A percentile compares a stretch with the other conserved stretches of the same genome.
Evolutionary conservation across 805 yeast genomes (phyloP).

Genomic region (Candida pini): DNA sequence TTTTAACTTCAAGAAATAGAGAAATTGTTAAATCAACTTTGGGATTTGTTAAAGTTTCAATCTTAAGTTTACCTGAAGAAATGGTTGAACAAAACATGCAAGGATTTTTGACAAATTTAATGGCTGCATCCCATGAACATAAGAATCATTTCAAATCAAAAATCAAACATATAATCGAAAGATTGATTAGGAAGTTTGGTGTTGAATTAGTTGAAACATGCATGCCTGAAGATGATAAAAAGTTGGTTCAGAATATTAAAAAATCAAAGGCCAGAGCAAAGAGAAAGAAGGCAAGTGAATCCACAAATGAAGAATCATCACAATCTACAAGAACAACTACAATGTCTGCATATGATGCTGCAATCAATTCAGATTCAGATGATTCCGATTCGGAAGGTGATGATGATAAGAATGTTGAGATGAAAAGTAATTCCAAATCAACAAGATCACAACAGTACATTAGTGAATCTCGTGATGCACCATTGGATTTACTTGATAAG

Average conservation of each 20-base stretch:
- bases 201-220: conserved; percentile 70
- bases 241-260: conserved; percentile 76
- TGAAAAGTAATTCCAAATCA: conserved; percentile 13
- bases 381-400: conserved; percentile 54
- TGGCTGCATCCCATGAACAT: conserved; percentile 95
- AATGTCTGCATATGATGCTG: conserved; percentile 89
- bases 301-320: conserved; percentile 13
- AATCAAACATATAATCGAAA: conserved; percentile 88
- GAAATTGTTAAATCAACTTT: conserved; percentile 93
- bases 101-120: conserved; percentile 61
- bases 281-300: conserved; percentile 55
- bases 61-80: conserved; percentile 76
- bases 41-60: conserved; percentile 90
- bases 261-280: conserved; percentile 81
- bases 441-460: conserved; percentile 55
- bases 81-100: conserved; percentile 60
- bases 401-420: conserved; percentile 13
- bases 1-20: conserved; percentile 82
- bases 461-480: conserved; percentile 65
- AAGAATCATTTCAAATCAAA: conserved; percentile 91
- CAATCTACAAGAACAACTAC: conserved; percentile 18
- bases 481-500: conserved; percentile 84
- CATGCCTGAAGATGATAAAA: conserved; percentile 88
- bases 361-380: conserved; percentile 64
- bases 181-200: conserved; percentile 89